These are phyloP conservation scores for Astrothelium subdiscretum DNA, from an alignment of 495 filamentous ascomycete genomes.

Conservation along the genomic window DNA sequence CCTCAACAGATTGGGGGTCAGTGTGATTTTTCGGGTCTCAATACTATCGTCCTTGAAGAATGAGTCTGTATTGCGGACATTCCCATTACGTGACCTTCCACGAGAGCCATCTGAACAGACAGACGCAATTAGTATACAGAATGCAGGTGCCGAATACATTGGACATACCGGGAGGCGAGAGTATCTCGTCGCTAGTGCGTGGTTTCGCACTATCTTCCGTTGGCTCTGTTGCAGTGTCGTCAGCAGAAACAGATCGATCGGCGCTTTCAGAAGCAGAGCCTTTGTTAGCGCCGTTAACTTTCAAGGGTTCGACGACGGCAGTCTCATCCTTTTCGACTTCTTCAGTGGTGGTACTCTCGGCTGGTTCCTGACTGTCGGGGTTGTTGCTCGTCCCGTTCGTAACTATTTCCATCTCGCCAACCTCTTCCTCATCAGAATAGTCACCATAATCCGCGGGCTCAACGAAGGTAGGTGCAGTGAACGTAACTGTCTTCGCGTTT, in stretches of 20 bases:
- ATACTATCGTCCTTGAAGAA: slow-evolving; percentile 95
- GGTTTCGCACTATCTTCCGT: slow-evolving; percentile 13
- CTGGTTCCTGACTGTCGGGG: slow-evolving; percentile 29
- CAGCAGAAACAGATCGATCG: slow-evolving; percentile 18
- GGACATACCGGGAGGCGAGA: slow-evolving; percentile 37
- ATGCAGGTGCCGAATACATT: background rate
- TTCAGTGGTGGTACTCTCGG: slow-evolving; percentile 8
- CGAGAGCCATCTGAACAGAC: background rate
- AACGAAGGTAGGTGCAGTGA: slow-evolving; percentile 74
- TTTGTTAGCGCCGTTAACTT: slow-evolving; percentile 19
- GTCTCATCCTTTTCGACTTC: slow-evolving; percentile 19
- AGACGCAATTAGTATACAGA: background rate
- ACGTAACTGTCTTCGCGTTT: slow-evolving; percentile 82
- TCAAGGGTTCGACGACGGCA: slow-evolving; percentile 19
- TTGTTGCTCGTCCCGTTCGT: slow-evolving; percentile 19
- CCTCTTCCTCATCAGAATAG: slow-evolving; percentile 74
- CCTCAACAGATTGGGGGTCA: slow-evolving; percentile 88
- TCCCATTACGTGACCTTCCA: slow-evolving; percentile 58
- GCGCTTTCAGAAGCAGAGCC: slow-evolving; percentile 4
- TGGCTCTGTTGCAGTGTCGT: slow-evolving; percentile 6
- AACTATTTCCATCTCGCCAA: slow-evolving; percentile 42
- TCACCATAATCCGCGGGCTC: slow-evolving; percentile 87
- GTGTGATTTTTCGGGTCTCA: slow-evolving; percentile 93
- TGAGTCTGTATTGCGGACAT: slow-evolving; percentile 77
- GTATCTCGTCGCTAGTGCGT: slow-evolving; percentile 52